Evolutionary conservation across 2,329 filamentous ascomycete genomes (phyloP).

Genomic region (Ilyonectria mors-panacis): DNA sequence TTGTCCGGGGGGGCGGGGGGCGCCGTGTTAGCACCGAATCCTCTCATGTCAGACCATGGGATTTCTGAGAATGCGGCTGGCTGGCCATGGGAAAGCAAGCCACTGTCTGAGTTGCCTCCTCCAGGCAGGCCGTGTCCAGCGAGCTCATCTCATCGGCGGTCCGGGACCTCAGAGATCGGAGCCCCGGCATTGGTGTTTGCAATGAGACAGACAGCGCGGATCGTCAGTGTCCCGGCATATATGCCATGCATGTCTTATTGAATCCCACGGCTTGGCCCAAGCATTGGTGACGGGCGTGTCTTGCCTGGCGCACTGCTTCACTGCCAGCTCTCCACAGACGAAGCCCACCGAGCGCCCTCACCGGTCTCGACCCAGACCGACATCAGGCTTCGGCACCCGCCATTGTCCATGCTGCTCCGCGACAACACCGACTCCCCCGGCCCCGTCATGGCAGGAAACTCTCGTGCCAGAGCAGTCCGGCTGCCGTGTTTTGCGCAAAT

Average conservation of each 20-base stretch:
- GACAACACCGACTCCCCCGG: neutral
- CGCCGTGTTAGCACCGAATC: slow-evolving; percentile 19
- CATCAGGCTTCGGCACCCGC: neutral
- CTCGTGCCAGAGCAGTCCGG: neutral
- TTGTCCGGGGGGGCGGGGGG: slow-evolving; percentile 26
- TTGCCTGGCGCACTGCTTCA: neutral
- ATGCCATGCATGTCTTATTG: slow-evolving; percentile 12
- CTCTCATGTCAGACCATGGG: slow-evolving; percentile 3
- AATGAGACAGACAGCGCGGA: neutral
- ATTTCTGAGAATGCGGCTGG: slow-evolving; percentile 7
- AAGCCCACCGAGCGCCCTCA: slow-evolving; percentile 15
- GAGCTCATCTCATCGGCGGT: neutral
- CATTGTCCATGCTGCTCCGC: neutral
- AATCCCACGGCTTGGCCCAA: slow-evolving; percentile 2
- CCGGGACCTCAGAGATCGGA: neutral
- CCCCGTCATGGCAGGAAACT: neutral
- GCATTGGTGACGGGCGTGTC: slow-evolving; percentile 8
- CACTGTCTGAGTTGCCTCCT: neutral
- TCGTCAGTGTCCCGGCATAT: neutral
- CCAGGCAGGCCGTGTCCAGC: neutral
- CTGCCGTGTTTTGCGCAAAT: neutral
- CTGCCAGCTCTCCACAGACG: slow-evolving; percentile 2
- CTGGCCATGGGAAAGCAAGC: slow-evolving; percentile 10
- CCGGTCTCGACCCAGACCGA: slow-evolving; percentile 9
- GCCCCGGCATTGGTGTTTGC: neutral